Evolutionary conservation across 1,284 basidiomycete species (phyloP).

Genomic region (Trichosporon sp.): DNA sequence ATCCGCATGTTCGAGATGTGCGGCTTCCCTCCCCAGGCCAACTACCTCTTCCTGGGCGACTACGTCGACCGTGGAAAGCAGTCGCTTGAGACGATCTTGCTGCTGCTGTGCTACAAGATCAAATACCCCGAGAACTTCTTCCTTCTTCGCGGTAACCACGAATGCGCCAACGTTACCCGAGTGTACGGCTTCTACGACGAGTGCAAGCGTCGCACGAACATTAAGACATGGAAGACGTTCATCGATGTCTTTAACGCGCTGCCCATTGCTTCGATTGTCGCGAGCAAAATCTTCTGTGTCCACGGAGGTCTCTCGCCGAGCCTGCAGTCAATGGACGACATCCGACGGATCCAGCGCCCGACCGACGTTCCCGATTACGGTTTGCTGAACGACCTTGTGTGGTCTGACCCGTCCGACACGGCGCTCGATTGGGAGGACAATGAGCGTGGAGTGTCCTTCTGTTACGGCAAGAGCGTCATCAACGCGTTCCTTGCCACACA

Average conservation of each 20-base stretch:
- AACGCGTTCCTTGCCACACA: slow-evolving; percentile 79
- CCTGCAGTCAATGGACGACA: slow-evolving; percentile 97
- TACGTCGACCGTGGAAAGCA: slow-evolving; percentile 99
- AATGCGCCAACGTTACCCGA: slow-evolving; percentile 98
- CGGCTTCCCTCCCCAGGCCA: slow-evolving; percentile 94
- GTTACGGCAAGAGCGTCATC: slow-evolving; percentile 97
- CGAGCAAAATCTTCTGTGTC: slow-evolving; percentile 99
- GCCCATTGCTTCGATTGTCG: slow-evolving; percentile 97
- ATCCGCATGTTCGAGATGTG: slow-evolving; percentile 99
- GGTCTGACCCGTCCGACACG: slow-evolving; percentile 98
- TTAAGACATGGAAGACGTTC: slow-evolving; percentile 99
- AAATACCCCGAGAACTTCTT: slow-evolving; percentile 99
- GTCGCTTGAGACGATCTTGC: slow-evolving; percentile 94
- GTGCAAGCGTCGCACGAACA: slow-evolving; percentile 98
- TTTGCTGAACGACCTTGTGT: slow-evolving; percentile 92
- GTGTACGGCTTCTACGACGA: slow-evolving; percentile 99
- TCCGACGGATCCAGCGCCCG: slow-evolving; percentile 94
- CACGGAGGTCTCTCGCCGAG: slow-evolving; percentile 99
- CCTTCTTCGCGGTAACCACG: slow-evolving; percentile 95
- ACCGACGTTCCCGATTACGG: slow-evolving; percentile 99
- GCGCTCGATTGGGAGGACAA: slow-evolving; percentile 99
- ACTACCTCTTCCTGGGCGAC: slow-evolving; percentile 98
- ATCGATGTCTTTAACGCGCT: slow-evolving; percentile 99
- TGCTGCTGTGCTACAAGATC: slow-evolving; percentile 98
- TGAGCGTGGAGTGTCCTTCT: slow-evolving; percentile 98